Evolutionary conservation across 805 yeast species (phyloP).

Genomic region (Metschnikowia proteae): DNA sequence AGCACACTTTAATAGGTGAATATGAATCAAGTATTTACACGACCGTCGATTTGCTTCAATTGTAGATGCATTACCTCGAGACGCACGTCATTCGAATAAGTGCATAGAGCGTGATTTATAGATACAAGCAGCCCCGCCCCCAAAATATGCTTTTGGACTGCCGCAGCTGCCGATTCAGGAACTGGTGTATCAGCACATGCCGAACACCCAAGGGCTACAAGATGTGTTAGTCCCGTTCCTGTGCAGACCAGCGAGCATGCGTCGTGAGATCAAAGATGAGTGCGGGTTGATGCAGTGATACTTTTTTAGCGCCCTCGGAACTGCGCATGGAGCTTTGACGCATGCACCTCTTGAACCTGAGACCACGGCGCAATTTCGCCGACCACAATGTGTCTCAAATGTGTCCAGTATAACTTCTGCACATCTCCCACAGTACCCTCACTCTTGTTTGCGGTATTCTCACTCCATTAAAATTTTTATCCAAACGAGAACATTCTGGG

Average conservation of each 20-base stretch:
- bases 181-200: background rate
- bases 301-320: background rate
- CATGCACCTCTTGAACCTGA: slow-evolving; percentile 1
- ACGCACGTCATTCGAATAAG: no score
- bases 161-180: background rate
- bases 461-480: background rate
- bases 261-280: background rate
- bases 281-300: background rate
- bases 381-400: background rate
- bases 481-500: background rate
- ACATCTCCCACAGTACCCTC: background rate
- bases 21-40: no score
- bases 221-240: background rate
- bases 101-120: no score
- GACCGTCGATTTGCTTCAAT: no score
- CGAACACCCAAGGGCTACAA: background rate
- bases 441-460: background rate
- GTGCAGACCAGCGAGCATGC: background rate
- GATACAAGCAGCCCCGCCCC: no score
- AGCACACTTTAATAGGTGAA: no score
- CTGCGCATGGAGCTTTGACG: background rate
- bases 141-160: no score
- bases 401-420: background rate
- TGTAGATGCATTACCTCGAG: no score
- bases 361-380: background rate